A percentile compares a stretch with the other conserved stretches of the same genome.
Conservation (phyloP, 2,329 filamentous ascomycete species). For the Aspergillus jensenii region DNA sequence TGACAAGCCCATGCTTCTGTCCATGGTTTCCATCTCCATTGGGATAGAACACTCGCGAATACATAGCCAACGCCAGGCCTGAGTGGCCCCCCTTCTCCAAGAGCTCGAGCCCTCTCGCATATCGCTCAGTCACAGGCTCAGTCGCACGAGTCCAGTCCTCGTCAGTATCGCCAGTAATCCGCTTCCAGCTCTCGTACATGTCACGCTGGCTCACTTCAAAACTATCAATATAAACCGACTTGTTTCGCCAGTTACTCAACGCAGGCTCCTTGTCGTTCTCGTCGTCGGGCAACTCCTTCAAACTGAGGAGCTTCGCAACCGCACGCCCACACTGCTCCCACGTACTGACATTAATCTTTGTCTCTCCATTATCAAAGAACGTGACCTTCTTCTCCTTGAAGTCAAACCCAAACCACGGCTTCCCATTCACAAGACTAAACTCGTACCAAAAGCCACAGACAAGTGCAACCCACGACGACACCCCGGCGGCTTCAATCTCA, state of each 20-base stretch:
- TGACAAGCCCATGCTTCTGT: slow-evolving; percentile 41
- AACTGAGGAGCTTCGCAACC: slow-evolving; percentile 52
- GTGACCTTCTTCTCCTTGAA: slow-evolving; percentile 44
- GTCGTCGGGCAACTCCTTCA: slow-evolving; percentile 45
- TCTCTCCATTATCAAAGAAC: slow-evolving; percentile 57
- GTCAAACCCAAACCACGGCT: slow-evolving; percentile 51
- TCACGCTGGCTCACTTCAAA: slow-evolving; percentile 63
- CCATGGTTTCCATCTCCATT: slow-evolving; percentile 44
- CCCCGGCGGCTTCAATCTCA: slow-evolving; percentile 41
- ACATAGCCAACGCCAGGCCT: slow-evolving; percentile 55
- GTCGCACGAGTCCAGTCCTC: slow-evolving; percentile 60
- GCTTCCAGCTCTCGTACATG: slow-evolving; percentile 61
- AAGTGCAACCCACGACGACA: slow-evolving; percentile 43
- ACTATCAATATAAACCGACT: slow-evolving; percentile 53
- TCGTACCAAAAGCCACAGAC: slow-evolving; percentile 56
- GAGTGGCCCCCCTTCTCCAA: slow-evolving; percentile 44
- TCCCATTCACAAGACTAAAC: slow-evolving; percentile 44
- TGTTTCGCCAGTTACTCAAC: slow-evolving; percentile 50
- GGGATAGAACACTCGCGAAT: slow-evolving; percentile 54
- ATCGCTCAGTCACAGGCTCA: slow-evolving; percentile 50
- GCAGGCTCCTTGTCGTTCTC: slow-evolving; percentile 36
- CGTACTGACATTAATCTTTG: slow-evolving; percentile 58
- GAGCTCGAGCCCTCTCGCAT: slow-evolving; percentile 46
- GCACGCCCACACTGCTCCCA: slow-evolving; percentile 58
- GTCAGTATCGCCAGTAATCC: slow-evolving; percentile 57